phyloP scores from a whole-genome alignment of 2,329 filamentous ascomycete species.

The Trichoderma oligosporum region DNA sequence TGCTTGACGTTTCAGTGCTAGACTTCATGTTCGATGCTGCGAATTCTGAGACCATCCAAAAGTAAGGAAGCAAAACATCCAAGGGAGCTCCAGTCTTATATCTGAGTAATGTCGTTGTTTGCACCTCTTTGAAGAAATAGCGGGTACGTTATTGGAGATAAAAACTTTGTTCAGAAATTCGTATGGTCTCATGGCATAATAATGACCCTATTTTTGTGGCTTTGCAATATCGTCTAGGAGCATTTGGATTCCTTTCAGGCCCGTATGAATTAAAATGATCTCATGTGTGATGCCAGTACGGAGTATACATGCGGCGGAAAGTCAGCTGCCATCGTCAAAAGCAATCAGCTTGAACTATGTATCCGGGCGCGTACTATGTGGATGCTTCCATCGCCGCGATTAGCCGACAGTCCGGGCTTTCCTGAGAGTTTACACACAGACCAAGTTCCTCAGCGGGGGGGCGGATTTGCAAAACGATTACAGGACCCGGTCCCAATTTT shows the following conservation, averaged over 20 bases:
- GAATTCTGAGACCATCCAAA: background rate
- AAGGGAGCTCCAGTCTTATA: constrained; percentile 13
- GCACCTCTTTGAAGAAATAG: background rate
- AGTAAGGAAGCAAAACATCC: background rate
- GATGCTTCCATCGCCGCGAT: too few species aligned
- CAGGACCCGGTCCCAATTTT: too few species aligned
- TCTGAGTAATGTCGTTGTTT: background rate
- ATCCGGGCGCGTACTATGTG: too few species aligned
- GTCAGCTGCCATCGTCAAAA: too few species aligned
- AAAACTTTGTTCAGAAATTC: constrained; percentile 7
- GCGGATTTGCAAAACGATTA: too few species aligned
- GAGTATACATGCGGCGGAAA: too few species aligned
- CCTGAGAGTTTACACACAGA: too few species aligned
- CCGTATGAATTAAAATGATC: constrained; percentile 6
- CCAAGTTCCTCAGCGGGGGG: too few species aligned
- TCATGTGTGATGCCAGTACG: constrained; percentile 2
- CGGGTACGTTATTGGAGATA: constrained; percentile 16
- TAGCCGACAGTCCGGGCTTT: too few species aligned
- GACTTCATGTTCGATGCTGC: constrained; percentile 3
- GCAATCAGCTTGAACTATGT: too few species aligned
- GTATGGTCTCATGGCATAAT: background rate
- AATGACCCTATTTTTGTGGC: constrained; percentile 15
- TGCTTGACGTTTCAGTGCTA: constrained; percentile 12
- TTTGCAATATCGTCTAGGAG: constrained; percentile 14
- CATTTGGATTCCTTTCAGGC: constrained; percentile 17